phyloP scores from a whole-genome alignment of 192 early-diverging fungal genomes.

The Jimgerdemannia lactiflua region DNA sequence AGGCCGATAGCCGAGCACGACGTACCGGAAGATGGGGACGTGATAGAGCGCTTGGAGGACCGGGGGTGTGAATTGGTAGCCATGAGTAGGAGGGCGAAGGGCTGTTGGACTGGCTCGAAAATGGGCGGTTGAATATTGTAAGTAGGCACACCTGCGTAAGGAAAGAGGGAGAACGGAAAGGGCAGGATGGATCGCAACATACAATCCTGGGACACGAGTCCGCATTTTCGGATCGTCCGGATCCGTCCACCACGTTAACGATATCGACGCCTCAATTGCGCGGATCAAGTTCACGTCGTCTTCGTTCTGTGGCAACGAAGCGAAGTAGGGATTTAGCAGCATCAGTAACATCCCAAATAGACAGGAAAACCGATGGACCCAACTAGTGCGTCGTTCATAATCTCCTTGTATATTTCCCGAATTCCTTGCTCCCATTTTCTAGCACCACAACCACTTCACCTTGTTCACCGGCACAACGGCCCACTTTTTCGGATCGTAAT shows the following conservation, averaged over 20 bases:
- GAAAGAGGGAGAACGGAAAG: neutral
- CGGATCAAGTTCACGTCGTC: neutral
- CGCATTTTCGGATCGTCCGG: neutral
- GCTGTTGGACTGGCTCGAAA: neutral
- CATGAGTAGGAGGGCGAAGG: neutral
- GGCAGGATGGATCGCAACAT: neutral
- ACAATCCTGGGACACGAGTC: neutral
- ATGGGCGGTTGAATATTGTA: neutral
- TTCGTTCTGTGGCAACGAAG: neutral
- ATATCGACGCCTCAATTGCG: neutral
- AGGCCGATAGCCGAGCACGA: conserved; percentile 30
- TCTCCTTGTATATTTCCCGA: too few species aligned
- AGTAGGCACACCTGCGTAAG: too few species aligned
- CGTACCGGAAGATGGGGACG: conserved; percentile 26
- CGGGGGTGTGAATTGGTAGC: conserved; percentile 1
- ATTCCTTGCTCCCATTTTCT: too few species aligned
- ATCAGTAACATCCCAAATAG: too few species aligned
- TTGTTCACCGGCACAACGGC: neutral
- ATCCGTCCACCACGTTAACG: neutral
- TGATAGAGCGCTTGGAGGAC: conserved; percentile 42
- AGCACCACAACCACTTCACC: neutral
- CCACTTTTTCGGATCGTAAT: neutral
- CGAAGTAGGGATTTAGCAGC: too few species aligned
- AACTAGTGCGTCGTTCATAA: too few species aligned
- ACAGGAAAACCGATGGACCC: too few species aligned